These are phyloP conservation scores for Candida easanensis DNA, from an alignment of 805 yeast species.

Conservation along the genomic window DNA sequence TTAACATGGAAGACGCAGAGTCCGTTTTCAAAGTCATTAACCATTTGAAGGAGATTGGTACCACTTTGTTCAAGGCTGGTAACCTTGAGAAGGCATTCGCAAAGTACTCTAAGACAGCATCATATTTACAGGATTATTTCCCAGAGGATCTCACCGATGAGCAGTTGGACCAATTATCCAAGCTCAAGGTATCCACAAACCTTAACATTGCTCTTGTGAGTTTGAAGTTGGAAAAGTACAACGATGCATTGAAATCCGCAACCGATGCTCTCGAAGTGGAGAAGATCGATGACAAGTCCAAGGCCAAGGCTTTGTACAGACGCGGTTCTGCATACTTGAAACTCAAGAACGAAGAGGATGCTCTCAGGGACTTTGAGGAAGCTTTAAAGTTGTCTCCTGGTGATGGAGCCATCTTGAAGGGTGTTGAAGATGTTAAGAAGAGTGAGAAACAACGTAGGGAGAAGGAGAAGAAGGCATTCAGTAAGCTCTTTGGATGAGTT, in stretches of 20 bases:
- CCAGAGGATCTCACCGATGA: conserved; percentile 66
- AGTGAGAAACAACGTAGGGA: conserved; percentile 52
- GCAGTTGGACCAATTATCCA: conserved; percentile 46
- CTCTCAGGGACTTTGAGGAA: conserved; percentile 59
- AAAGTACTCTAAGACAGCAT: conserved; percentile 73
- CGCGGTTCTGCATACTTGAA: conserved; percentile 72
- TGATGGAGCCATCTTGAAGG: conserved; percentile 70
- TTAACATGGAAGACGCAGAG: conserved; percentile 58
- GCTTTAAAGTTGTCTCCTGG: conserved; percentile 65
- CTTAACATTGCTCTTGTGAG: conserved; percentile 76
- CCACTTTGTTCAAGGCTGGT: conserved; percentile 66
- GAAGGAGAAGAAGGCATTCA: conserved; percentile 70
- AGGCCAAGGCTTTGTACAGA: conserved; percentile 84
- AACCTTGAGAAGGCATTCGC: conserved; percentile 50
- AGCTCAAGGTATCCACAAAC: conserved; percentile 59
- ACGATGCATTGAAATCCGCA: conserved; percentile 56
- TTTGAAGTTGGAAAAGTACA: conserved; percentile 56
- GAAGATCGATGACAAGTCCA: conserved; percentile 53
- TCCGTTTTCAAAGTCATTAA: conserved; percentile 65
- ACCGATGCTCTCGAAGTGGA: conserved; percentile 64
- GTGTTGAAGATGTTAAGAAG: conserved; percentile 56
- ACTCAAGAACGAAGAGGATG: conserved; percentile 66
- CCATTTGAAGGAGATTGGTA: conserved; percentile 73
- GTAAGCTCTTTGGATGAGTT: conserved; percentile 56
- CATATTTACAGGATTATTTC: conserved; percentile 66